Evolutionary conservation across 495 filamentous ascomycete genomes (phyloP), one percentile per base, ranked within the genome.

Genomic region (Aspergillus affinis): DNA sequence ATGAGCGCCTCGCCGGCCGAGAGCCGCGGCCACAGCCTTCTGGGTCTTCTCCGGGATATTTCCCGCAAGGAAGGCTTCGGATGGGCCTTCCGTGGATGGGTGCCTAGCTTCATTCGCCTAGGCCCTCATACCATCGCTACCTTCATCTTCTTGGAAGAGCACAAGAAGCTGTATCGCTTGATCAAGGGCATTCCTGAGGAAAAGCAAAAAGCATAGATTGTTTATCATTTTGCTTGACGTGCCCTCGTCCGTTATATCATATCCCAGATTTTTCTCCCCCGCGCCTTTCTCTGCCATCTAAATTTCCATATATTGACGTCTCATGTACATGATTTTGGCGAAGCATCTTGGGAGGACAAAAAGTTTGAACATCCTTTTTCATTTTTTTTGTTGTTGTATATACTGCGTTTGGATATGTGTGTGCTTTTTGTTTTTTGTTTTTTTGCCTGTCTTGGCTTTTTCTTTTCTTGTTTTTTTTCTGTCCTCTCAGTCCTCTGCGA

Each of bases 41-140:
- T 79, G 7, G 70, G 77, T 51, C 64, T 92, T 19, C 67, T 95
- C 63, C 69, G 75, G 6, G 87, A 91, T 45, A 89, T 93, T 29
- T 87, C 86, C 61, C 84, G 81, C 62, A 82, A 85, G 55, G 93
- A 98, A 71, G 93, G 93, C 27, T 71, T 90, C 49, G 72, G 78
- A 1, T 98, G 94, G 94, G 90, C 92, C 83, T 98, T 97, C 75
- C 88, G 88, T 68, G 94, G 94, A n/a, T 98, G 94, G 94, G 88
- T 96, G 48, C 94, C 94, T 10, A 94, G 91, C 67, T 98, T 98
- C 71, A 86, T 97, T 58, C 82, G 94, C n/a, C 69, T 98, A 58
- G 95, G 88, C 23, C 88, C 88, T 47, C 94, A 98, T 80, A 98
- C 94, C 3, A 91, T 98, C 68, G 87, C 89, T 59, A 98, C 95